Evolutionary conservation across 1,284 basidiomycete genomes (phyloP).

Genomic region (Ceratobasidium theobromae): DNA sequence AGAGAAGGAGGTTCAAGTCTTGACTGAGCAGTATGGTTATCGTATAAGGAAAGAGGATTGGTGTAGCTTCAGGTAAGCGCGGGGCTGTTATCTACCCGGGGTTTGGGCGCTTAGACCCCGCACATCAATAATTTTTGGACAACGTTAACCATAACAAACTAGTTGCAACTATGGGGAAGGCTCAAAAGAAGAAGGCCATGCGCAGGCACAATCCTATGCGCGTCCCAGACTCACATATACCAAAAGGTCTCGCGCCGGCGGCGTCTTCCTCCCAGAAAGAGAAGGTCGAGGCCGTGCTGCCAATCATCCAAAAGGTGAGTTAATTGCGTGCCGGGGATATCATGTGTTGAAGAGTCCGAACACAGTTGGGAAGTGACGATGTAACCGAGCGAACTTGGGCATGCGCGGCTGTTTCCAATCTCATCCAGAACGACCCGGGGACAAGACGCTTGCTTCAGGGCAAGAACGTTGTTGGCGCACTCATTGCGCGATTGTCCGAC

Average conservation of each 20-base stretch:
- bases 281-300: slow-evolving; percentile 76
- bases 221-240: slow-evolving; percentile 86
- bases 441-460: slow-evolving; percentile 85
- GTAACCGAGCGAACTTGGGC: slow-evolving; percentile 85
- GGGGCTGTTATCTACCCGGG: background rate
- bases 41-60: no score
- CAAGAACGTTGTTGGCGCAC: slow-evolving; percentile 82
- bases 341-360: background rate
- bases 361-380: slow-evolving; percentile 72
- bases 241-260: slow-evolving; percentile 71
- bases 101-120: slow-evolving; percentile 1
- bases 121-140: slow-evolving; percentile 23
- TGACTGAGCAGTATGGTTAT: no score
- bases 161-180: slow-evolving; percentile 71
- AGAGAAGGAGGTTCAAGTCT: no score
- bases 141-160: slow-evolving; percentile 18
- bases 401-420: slow-evolving; percentile 85
- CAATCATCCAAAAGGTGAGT: slow-evolving; percentile 81
- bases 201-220: slow-evolving; percentile 88
- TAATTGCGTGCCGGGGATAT: background rate
- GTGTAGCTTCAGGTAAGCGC: no score
- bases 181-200: slow-evolving; percentile 77
- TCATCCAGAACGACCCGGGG: slow-evolving; percentile 86
- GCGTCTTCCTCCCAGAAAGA: slow-evolving; percentile 71
- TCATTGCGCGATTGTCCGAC: slow-evolving; percentile 83